Evolutionary conservation across 148 eudicot species (phyloP), one percentile per base, ranked within the genome.

Genomic region (Chenopodium quinoa): DNA sequence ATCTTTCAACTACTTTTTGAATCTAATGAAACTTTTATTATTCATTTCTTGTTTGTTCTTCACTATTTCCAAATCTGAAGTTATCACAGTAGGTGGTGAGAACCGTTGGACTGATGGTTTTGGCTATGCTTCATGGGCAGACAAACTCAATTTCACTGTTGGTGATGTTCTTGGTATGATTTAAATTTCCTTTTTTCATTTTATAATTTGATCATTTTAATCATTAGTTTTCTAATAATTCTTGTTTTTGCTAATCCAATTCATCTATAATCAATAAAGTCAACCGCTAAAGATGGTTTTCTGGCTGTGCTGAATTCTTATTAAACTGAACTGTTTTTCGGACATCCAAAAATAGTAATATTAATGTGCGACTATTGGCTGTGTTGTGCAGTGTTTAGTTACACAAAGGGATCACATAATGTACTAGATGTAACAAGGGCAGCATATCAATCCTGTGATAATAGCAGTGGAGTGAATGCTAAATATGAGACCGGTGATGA

Each of bases 111-210:
- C 75, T 58, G 88, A 88, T 34, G 84, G 88, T 52, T 68, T 72
- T 22, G 72, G 80, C 64, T 90, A 88, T 75, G 67, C 74, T 58
- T 11, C 73, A 9, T 90, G 92, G 92, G 84, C 88, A 27, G 27
- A 27, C 9, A 16, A 79, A 16, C 52, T 75, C 69, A 84, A 76
- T 50, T 90, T 87, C 40, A 76, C 29, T 2, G 88, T 87, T 71
- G 91, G 89, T 25, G 92, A 90, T 67, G 82, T 85, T 78, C 88
- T 90, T 62, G 92, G 92, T 90, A 88, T 64, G 71, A 34, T 73
- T 62, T 73, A 37, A 82, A 16, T 77, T 29, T 63, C 20, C 52
- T 25, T 19, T 13, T 70, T 9, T 63, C 20, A n/a, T 23, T 0
- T 40, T 32, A 34, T 34, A 14, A 25, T 52, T 9, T 47, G 32